Percentiles rank a stretch among this genome's conserved stretches.
Evolutionary conservation across 2,329 filamentous ascomycete species (phyloP).

Genomic region (Arachnopeziza araneosa): DNA sequence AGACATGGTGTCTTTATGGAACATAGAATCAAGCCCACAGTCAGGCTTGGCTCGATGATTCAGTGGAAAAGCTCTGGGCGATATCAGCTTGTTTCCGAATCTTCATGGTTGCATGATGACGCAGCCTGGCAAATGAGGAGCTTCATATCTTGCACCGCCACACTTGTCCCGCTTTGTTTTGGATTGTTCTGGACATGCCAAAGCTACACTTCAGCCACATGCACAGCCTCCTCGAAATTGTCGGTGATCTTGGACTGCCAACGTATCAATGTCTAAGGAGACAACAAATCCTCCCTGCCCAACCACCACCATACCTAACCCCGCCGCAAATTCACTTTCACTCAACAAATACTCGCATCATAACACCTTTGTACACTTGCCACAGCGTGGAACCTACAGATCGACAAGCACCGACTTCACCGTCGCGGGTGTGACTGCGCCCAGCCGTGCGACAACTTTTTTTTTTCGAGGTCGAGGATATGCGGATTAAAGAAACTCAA

Average conservation of each 20-base stretch:
- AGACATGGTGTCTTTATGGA: neutral
- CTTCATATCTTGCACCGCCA: neutral
- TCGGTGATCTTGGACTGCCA: neutral
- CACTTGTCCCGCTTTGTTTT: too few species aligned
- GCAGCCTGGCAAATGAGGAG: neutral
- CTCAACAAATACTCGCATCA: neutral
- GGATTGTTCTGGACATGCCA: too few species aligned
- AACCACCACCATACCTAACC: neutral
- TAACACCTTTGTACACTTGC: neutral
- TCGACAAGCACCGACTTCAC: neutral
- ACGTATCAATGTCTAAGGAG: neutral
- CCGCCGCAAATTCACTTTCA: neutral
- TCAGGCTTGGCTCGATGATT: neutral
- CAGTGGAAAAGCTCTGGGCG: neutral
- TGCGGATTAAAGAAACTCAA: slow-evolving; percentile 35
- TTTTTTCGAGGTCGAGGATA: neutral
- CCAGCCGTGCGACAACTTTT: neutral
- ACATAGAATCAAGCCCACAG: neutral
- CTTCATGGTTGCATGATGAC: neutral
- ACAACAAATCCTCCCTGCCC: neutral
- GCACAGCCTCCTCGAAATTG: neutral
- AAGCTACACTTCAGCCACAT: neutral
- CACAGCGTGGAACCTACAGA: neutral
- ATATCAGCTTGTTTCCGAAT: neutral
- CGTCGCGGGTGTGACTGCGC: neutral